Evolutionary conservation across 2,329 filamentous ascomycete species (phyloP).

Genomic region (Pseudocercospora cruenta): DNA sequence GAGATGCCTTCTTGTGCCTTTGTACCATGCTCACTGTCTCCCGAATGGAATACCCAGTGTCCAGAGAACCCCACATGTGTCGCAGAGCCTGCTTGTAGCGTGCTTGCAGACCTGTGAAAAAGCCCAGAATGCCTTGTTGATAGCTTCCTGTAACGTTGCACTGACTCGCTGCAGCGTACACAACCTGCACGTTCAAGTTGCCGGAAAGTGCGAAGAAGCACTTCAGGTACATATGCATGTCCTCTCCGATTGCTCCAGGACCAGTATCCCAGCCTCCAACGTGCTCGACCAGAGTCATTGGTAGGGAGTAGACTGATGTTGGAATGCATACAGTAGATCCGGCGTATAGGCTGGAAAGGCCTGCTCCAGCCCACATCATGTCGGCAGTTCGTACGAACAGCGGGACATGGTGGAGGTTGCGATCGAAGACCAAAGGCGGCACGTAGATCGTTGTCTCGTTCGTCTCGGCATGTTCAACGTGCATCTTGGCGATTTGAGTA

Average conservation of each 20-base stretch:
- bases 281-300: conserved; percentile 67
- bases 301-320: conserved; percentile 73
- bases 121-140: conserved; percentile 57
- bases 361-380: conserved; percentile 71
- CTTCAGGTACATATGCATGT: conserved; percentile 78
- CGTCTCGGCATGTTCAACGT: conserved; percentile 62
- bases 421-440: conserved; percentile 73
- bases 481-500: conserved; percentile 65
- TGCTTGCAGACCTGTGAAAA: conserved; percentile 62
- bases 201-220: conserved; percentile 76
- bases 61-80: conserved; percentile 76
- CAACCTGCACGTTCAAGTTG: conserved; percentile 65
- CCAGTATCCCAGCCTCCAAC: conserved; percentile 75
- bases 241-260: conserved; percentile 73
- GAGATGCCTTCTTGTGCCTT: conserved; percentile 26
- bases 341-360: conserved; percentile 69
- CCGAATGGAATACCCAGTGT: conserved; percentile 66
- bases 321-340: conserved; percentile 69
- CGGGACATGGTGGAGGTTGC: conserved; percentile 70
- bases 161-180: conserved; percentile 72
- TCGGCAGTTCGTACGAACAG: conserved; percentile 72
- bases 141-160: conserved; percentile 67
- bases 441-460: conserved; percentile 67
- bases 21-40: conserved; percentile 35
- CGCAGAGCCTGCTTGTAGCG: conserved; percentile 73